Percentiles rank a stretch among this genome's conserved stretches.
Conservation (phyloP, 495 filamentous ascomycete genomes). For the Glutinoglossum americanum region DNA sequence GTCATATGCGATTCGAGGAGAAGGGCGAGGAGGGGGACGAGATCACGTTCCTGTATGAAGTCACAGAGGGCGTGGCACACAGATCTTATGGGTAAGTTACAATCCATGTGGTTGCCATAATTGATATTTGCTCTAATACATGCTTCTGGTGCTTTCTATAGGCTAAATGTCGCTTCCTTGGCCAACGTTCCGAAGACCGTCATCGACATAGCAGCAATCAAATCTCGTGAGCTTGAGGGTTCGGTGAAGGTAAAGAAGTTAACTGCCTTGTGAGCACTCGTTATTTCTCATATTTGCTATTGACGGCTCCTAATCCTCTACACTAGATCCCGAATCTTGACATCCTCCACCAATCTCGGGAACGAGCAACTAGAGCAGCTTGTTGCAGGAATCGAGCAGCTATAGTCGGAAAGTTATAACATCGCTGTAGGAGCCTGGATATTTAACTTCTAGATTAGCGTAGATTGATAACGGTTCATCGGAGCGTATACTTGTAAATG, state of each 20-base stretch:
- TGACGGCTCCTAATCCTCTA: not conserved
- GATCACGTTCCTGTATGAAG: slow-evolving; percentile 28
- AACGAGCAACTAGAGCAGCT: slow-evolving; percentile 8
- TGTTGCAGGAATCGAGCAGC: slow-evolving; percentile 11
- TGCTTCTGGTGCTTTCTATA: not conserved
- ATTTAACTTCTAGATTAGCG: not conserved
- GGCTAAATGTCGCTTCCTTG: slow-evolving; percentile 68
- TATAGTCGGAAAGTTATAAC: not conserved
- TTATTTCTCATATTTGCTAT: not conserved
- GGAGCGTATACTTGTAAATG: no score
- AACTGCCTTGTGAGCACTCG: slow-evolving; percentile 13
- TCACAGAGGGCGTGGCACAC: slow-evolving; percentile 76
- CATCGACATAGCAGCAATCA: slow-evolving; percentile 53
- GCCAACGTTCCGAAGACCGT: slow-evolving; percentile 60
- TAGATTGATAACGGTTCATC: not conserved
- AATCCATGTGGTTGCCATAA: not conserved
- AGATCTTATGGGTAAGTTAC: slow-evolving; percentile 49
- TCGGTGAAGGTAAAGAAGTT: slow-evolving; percentile 38
- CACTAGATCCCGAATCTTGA: slow-evolving; percentile 8
- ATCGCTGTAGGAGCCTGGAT: not conserved
- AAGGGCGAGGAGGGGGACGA: slow-evolving; percentile 20
- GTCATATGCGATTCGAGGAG: slow-evolving; percentile 68
- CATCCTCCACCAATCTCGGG: not conserved
- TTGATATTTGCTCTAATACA: not conserved
- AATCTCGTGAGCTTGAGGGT: slow-evolving; percentile 64